Evolutionary conservation across 768 basidiomycete species (phyloP), one percentile per base, ranked within the genome.

Genomic region (Pseudohyphozyma bogoriensis): DNA sequence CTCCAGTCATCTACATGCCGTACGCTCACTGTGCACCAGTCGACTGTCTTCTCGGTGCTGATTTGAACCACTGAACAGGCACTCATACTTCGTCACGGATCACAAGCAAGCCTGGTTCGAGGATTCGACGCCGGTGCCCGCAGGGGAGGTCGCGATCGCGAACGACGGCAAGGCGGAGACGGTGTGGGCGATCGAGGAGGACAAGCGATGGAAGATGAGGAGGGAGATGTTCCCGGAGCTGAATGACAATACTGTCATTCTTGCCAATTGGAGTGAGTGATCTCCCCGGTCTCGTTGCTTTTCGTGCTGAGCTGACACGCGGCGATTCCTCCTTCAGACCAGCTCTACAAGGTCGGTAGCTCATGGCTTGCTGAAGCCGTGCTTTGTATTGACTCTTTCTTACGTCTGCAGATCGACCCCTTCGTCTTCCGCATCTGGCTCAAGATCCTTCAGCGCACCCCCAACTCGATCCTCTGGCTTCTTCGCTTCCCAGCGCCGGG

Each of bases 181-280:
- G 36, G 61, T 72, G 16, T 80, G 78, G 78, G 51, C 52, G 20
- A 71, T 75, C 51, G 80, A 80, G 56, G 69, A 74, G 58, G 70
- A 67, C 29, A 74, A 74, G 37, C 74, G 79, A 24, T 62, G 66
- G 46, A 71, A 74, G 24, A 72, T 78, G 62, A 72, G 80, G 55
- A 63, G 64, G 33, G 60, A 71, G 6, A 66, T 78, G 42, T 80
- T 80, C 62, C 79, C 79, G 9, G 74, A 77, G 60, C 56, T 81
- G 18, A 72, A 75, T 3, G 74, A 72, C 55, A 74, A 79, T 51
- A 69, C 73, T 10, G 45, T 80, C 58, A 78, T 81, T 58, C 80
- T 81, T 60, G 78, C 78, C 52, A 80, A 80, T 67, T 80, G 80
- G 66, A 81, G n/a, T n/a, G n/a, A n/a, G n/a, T n/a, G n/a, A n/a